Percentiles rank a stretch among this genome's conserved stretches.
These are phyloP conservation scores for Penicillium expansum DNA, from an alignment of 2,329 filamentous ascomycete species.

Conservation along the genomic window DNA sequence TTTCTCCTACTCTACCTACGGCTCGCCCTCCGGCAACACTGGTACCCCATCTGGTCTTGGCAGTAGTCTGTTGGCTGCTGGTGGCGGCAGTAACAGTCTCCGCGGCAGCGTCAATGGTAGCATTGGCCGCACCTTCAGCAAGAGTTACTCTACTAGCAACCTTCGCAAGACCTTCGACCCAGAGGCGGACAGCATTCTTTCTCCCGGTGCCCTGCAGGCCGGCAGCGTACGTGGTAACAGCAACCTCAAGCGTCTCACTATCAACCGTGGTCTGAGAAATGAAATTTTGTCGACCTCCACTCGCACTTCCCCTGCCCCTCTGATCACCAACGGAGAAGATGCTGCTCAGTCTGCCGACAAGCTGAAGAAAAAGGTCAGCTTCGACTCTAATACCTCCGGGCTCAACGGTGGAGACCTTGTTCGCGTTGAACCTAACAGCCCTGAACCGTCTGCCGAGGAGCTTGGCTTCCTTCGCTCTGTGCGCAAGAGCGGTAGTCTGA, in stretches of 20 bases:
- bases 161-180: slow-evolving; percentile 76
- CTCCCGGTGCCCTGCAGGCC: slow-evolving; percentile 78
- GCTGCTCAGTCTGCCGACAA: slow-evolving; percentile 36
- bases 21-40: slow-evolving; percentile 68
- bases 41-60: slow-evolving; percentile 68
- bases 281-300: slow-evolving; percentile 53
- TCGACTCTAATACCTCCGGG: slow-evolving; percentile 64
- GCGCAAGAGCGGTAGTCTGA: slow-evolving; percentile 49
- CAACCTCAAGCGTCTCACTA: slow-evolving; percentile 83
- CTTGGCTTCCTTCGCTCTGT: slow-evolving; percentile 59
- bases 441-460: slow-evolving; percentile 58
- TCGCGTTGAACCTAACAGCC: slow-evolving; percentile 49
- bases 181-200: slow-evolving; percentile 75
- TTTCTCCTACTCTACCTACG: slow-evolving; percentile 90
- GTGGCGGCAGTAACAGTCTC: slow-evolving; percentile 35
- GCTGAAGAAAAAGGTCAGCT: slow-evolving; percentile 81
- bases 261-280: slow-evolving; percentile 79
- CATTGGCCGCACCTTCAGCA: slow-evolving; percentile 69
- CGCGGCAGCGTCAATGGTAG: slow-evolving; percentile 49
- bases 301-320: slow-evolving; percentile 24
- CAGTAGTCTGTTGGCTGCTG: slow-evolving; percentile 54
- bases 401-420: slow-evolving; percentile 52
- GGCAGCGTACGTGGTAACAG: slow-evolving; percentile 64
- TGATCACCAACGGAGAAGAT: slow-evolving; percentile 41
- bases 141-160: slow-evolving; percentile 86